Conservation (phyloP, 1,139 yeast species). For the Blastobotrys serpentis region DNA sequence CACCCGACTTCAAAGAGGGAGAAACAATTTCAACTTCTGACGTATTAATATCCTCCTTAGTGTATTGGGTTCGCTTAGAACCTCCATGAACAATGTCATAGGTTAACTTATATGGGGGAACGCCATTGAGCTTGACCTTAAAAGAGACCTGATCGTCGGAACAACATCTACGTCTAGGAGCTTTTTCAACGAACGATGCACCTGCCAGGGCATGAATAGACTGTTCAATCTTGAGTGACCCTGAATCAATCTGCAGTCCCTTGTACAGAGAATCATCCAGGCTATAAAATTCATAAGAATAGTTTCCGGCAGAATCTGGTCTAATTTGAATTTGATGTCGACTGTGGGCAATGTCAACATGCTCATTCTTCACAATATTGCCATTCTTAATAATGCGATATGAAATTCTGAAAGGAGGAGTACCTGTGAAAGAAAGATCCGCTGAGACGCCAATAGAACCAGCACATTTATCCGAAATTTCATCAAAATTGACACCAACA, state of each 20-base stretch:
- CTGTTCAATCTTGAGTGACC: slow-evolving; percentile 34
- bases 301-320: slow-evolving; percentile 81
- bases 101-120: slow-evolving; percentile 68
- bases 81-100: slow-evolving; percentile 59
- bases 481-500: slow-evolving; percentile 43
- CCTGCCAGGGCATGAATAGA: slow-evolving; percentile 40
- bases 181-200: slow-evolving; percentile 35
- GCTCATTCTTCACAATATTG: slow-evolving; percentile 27
- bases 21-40: slow-evolving; percentile 48
- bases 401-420: slow-evolving; percentile 76
- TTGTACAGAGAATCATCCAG: slow-evolving; percentile 40
- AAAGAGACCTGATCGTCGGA: slow-evolving; percentile 49
- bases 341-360: slow-evolving; percentile 32
- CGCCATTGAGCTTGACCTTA: slow-evolving; percentile 66
- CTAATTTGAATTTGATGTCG: slow-evolving; percentile 62
- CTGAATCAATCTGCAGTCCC: slow-evolving; percentile 32
- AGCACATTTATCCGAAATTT: slow-evolving; percentile 79
- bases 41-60: slow-evolving; percentile 45
- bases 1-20: slow-evolving; percentile 61
- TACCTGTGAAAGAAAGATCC: slow-evolving; percentile 63
- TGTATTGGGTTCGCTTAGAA: slow-evolving; percentile 45
- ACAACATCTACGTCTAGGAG: slow-evolving; percentile 39
- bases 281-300: slow-evolving; percentile 63
- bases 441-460: slow-evolving; percentile 88
- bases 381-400: slow-evolving; percentile 49